Evolutionary conservation across 345 rosid genomes (phyloP), one percentile per base, ranked within the genome.

Genomic region (Trapa bicornis): DNA sequence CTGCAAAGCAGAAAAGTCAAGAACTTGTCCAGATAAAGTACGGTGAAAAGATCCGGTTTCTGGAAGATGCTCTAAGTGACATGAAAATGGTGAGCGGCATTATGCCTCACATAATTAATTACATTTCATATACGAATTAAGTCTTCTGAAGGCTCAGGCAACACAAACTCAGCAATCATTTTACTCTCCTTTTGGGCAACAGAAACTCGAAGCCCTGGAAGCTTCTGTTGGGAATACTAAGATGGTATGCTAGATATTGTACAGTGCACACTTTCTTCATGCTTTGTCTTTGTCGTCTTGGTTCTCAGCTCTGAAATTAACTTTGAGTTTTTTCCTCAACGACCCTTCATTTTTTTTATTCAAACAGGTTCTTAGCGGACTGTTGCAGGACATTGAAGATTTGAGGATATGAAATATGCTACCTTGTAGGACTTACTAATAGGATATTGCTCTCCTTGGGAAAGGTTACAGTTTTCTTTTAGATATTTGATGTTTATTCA

Each of bases 121-220:
- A 5, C 29, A 3, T 54, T 54, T 6, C 60, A 54, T 54, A 1
- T n/a, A 33, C 17, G 29, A n/a, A 52, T n/a, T 13, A 1, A 45
- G 48, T 29, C 32, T 54, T 16, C 29, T 29, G 22, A n/a, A 33
- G 37, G 37, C 37, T 11, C 63, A 32, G 6, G 63, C 5, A 58
- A n/a, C 33, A 12, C 11, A 35, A 16, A 1, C 37, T 58, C 4
- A 10, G 5, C 13, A 35, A n/a, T 52, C 1, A 57, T 22, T 57
- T 3, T n/a, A 4, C 16, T 29, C 8, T 47, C 22, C 67, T 0
- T 64, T 50, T 37, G 17, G 65, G 17, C 15, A 35, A 58, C 79
- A 79, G 85, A 76, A 78, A 76, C 72, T 80, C 41, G 76, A 72
- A 47, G 83, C 77, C 50, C 39, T 79, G 69, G 84, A 81, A 76